Percentiles rank a stretch among this genome's conserved stretches.
These are phyloP conservation scores for Yamadazyma philogaea DNA, from an alignment of 805 yeast genomes.

Conservation along the genomic window DNA sequence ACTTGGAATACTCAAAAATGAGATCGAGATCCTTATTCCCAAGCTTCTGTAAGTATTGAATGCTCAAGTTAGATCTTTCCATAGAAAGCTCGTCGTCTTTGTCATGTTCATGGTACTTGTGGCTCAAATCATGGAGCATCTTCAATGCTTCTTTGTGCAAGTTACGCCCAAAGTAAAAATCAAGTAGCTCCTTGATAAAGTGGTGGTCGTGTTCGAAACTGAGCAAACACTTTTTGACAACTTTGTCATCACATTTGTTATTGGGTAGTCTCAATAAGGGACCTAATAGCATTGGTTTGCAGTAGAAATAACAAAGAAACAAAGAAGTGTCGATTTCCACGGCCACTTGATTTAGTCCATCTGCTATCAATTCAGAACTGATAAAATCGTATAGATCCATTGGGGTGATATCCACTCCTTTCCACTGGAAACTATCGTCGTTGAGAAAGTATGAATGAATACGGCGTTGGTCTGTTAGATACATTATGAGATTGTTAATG, in stretches of 20 bases:
- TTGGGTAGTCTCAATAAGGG: conserved; percentile 72
- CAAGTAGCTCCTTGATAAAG: conserved; percentile 67
- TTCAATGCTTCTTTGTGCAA: conserved; percentile 66
- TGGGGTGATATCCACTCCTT: conserved; percentile 41
- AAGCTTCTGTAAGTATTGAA: conserved; percentile 58
- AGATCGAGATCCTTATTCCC: conserved; percentile 47
- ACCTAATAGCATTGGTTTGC: conserved; percentile 70
- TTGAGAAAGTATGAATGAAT: conserved; percentile 40
- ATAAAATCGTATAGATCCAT: conserved; percentile 39
- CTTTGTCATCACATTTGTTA: conserved; percentile 66
- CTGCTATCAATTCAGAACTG: conserved; percentile 19
- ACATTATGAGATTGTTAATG: conserved; percentile 43
- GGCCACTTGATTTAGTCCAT: conserved; percentile 29
- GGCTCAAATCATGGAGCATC: conserved; percentile 44
- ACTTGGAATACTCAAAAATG: conserved; percentile 53
- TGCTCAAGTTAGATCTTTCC: conserved; percentile 41
- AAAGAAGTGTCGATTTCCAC: conserved; percentile 71
- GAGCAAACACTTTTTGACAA: conserved; percentile 55
- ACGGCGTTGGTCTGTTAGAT: conserved; percentile 52
- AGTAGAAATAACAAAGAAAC: conserved; percentile 68
- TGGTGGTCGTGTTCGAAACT: conserved; percentile 26
- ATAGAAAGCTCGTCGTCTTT: conserved; percentile 23
- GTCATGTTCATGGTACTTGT: conserved; percentile 15
- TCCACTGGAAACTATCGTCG: conserved; percentile 35
- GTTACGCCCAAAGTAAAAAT: conserved; percentile 64